These are phyloP conservation scores for Hyphopichia wangnamkhiaoensis DNA, from an alignment of 1,139 yeast genomes.

Conservation along the genomic window DNA sequence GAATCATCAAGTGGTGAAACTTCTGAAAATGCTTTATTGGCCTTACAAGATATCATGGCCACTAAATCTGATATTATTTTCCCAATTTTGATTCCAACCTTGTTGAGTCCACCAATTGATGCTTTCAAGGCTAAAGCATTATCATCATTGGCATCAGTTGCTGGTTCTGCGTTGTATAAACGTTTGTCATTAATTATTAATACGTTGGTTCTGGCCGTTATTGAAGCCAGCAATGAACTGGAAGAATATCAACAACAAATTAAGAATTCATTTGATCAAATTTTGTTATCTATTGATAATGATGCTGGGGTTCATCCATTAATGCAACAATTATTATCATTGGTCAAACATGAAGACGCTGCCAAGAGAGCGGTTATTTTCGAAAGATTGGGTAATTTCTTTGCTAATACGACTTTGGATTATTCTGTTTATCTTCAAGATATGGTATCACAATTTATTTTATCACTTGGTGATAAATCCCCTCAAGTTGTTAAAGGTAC, in stretches of 20 bases:
- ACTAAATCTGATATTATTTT: conserved; percentile 86
- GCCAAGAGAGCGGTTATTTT: conserved; percentile 67
- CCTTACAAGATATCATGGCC: conserved; percentile 90
- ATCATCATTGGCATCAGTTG: conserved; percentile 87
- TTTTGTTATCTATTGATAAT: conserved; percentile 69
- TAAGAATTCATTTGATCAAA: conserved; percentile 61
- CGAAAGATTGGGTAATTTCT: conserved; percentile 71
- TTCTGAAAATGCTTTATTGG: conserved; percentile 79
- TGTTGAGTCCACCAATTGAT: conserved; percentile 80
- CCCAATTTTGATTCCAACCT: conserved; percentile 89
- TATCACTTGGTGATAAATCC: conserved; percentile 72
- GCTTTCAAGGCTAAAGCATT: conserved; percentile 82
- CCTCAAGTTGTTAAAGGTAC: conserved; percentile 65
- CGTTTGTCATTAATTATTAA: conserved; percentile 72
- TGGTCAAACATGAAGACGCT: conserved; percentile 76
- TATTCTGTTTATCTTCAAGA: conserved; percentile 76
- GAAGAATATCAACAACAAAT: conserved; percentile 42
- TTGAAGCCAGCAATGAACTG: conserved; percentile 33
- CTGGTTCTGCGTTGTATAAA: conserved; percentile 79
- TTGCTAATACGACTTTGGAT: conserved; percentile 64
- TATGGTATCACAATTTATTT: conserved; percentile 69
- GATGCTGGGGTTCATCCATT: conserved; percentile 85
- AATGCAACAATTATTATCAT: conserved; percentile 74
- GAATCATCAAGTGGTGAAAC: conserved; percentile 52
- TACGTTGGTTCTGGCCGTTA: conserved; percentile 65